These are phyloP conservation scores for Aristolochia fimbriata DNA, from an alignment of 164 flowering plant species.

Conservation along the genomic window DNA sequence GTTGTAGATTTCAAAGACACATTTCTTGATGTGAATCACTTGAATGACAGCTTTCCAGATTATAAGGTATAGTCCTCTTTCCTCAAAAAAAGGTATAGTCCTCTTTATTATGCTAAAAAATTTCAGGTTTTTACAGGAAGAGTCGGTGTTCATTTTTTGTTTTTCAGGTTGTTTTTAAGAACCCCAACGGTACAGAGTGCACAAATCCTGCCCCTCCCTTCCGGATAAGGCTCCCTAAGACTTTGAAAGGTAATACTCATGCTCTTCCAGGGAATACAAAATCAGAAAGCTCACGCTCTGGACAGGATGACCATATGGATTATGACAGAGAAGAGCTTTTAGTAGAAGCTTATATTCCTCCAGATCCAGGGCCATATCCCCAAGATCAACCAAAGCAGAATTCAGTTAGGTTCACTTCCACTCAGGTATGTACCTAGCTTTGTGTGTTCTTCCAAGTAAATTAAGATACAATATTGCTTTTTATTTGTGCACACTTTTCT, in stretches of 20 bases:
- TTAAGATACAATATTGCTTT: neutral
- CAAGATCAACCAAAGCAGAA: conserved; percentile 95
- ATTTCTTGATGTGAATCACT: conserved; percentile 75
- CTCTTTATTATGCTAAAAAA: neutral
- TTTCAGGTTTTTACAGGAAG: neutral
- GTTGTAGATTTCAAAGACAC: conserved; percentile 91
- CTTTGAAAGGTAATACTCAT: conserved; percentile 35
- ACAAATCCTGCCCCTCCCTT: conserved; percentile 68
- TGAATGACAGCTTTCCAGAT: conserved; percentile 58
- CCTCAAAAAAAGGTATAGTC: conserved; percentile 61
- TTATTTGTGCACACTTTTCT: neutral
- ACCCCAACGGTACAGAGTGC: conserved; percentile 63
- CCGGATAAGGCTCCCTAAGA: conserved; percentile 59
- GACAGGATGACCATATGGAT: conserved; percentile 24
- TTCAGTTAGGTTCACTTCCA: conserved; percentile 85
- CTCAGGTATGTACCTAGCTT: conserved; percentile 46
- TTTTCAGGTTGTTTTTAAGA: conserved; percentile 54
- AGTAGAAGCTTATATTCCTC: conserved; percentile 86
- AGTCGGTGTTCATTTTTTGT: neutral
- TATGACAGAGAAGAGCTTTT: conserved; percentile 43
- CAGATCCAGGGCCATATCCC: conserved; percentile 98
- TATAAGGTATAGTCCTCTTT: conserved; percentile 45
- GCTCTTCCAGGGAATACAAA: conserved; percentile 60
- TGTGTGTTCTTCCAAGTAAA: neutral
- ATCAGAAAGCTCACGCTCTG: conserved; percentile 22